phyloP scores from a whole-genome alignment of 2,329 filamentous ascomycete genomes.

The Ascochyta pisi region DNA sequence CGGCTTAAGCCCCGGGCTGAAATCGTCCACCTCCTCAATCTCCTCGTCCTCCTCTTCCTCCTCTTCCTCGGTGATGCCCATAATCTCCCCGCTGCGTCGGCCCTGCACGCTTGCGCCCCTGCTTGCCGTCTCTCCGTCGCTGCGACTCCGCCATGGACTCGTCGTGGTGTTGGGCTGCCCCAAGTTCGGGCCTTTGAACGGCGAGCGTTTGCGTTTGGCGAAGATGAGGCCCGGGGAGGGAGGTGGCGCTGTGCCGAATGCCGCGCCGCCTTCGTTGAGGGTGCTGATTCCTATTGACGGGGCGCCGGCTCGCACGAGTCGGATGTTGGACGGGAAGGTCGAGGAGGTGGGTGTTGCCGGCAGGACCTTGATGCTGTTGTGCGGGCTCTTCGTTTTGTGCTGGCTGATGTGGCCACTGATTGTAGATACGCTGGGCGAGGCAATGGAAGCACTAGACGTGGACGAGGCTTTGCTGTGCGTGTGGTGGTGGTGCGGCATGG shows the following conservation, averaged over 20 bases:
- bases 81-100: constrained; percentile 74
- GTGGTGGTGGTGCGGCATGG: constrained; percentile 76
- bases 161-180: constrained; percentile 31
- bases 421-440: constrained; percentile 52
- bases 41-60: constrained; percentile 47
- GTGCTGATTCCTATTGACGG: constrained; percentile 28
- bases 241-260: constrained; percentile 63
- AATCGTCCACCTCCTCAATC: constrained; percentile 65
- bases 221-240: constrained; percentile 71
- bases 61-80: constrained; percentile 60
- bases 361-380: constrained; percentile 90
- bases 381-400: constrained; percentile 69
- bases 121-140: constrained; percentile 20
- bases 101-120: constrained; percentile 67
- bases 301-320: constrained; percentile 70
- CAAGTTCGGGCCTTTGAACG: constrained; percentile 80
- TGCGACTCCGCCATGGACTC: constrained; percentile 45
- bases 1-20: constrained; percentile 57
- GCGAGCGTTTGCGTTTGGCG: constrained; percentile 78
- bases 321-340: constrained; percentile 83
- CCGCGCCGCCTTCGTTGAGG: constrained; percentile 52
- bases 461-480: constrained; percentile 94
- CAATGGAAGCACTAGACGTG: constrained; percentile 77
- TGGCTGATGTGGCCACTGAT: constrained; percentile 70
- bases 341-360: constrained; percentile 79